Conservation (phyloP, 2,329 filamentous ascomycete species). For the Dothiorella sarmentorum region DNA sequence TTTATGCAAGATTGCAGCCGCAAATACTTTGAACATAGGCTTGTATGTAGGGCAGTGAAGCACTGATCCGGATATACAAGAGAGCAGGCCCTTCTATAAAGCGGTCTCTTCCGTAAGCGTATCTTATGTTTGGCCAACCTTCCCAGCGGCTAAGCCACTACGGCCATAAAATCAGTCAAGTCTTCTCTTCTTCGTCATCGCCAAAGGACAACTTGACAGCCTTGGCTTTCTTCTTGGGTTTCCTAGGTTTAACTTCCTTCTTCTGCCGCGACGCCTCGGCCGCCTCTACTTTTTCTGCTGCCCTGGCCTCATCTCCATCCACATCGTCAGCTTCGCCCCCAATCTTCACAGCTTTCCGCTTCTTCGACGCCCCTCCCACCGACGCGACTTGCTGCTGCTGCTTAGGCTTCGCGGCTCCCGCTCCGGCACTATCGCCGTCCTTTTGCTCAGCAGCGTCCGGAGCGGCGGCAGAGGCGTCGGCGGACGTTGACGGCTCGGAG, state of each 20-base stretch:
- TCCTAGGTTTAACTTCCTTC: slow-evolving; percentile 29
- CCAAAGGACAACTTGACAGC: slow-evolving; percentile 37
- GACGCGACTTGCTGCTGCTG: slow-evolving; percentile 29
- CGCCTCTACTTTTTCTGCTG: slow-evolving; percentile 18
- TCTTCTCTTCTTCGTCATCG: slow-evolving; percentile 21
- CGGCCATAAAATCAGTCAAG: not conserved
- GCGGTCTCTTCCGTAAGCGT: not conserved
- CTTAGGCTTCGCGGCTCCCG: slow-evolving; percentile 17
- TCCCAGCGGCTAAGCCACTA: not conserved
- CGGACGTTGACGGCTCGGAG: slow-evolving; percentile 17
- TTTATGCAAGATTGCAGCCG: no score
- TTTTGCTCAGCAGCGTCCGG: slow-evolving; percentile 6
- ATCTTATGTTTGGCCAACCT: not conserved
- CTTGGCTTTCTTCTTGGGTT: slow-evolving; percentile 36
- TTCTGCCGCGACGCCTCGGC: no score
- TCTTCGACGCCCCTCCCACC: slow-evolving; percentile 33
- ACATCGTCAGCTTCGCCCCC: slow-evolving; percentile 29
- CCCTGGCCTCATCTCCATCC: slow-evolving; percentile 20
- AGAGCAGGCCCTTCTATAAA: no score
- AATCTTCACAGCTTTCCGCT: slow-evolving; percentile 37
- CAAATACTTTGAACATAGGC: no score
- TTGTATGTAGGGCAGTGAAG: no score
- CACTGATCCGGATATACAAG: no score
- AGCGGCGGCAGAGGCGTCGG: slow-evolving; percentile 15
- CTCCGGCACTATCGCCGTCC: not conserved